Evolutionary conservation across 768 basidiomycete species (phyloP), one percentile per base, ranked within the genome.

Genomic region (Tulasnella sp.): DNA sequence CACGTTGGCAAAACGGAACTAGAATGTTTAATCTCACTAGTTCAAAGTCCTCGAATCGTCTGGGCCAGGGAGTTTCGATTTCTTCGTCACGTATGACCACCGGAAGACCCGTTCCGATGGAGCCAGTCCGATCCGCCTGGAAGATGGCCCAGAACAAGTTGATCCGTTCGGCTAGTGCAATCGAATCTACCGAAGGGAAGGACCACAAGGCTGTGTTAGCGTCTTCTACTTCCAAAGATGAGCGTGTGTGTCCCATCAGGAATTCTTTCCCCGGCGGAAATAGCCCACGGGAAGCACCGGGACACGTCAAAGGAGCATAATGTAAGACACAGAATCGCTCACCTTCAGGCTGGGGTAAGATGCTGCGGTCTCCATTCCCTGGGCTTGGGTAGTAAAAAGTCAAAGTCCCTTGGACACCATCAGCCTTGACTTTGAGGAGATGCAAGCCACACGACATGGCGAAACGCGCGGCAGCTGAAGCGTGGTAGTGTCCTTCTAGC

Each of bases 131-230:
- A 85, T 96, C 94, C 82, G 95, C 87, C 83, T 91, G 90, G 85
- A 91, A 96, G 16, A 93, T 93, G 84, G 94, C 93, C 94, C 94
- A 96, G 83, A 96, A 96, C 0, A 93, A 89, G 54, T 92, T 85
- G 79, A 94, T 91, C 60, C 93, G 88, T 84, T 94, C 93, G 73
- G 92, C 92, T 72, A 92, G 91, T 82, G 91, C 90, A 74, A 92
- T 85, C 58, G 89, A 86, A 82, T 89, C 89, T 84, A 90, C 90
- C 1, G 90, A 37, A 86, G 2, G 91, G 92, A 84, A 69, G 34
- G 64, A 69, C 64, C 64, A 69, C 64, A 69, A 69, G 64, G 64
- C 75, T 22, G 79, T 72, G 72, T 80, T 37, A 37, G 79, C 44
- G 46, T 3, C 42, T 48, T 75, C 72, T 74, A 14, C 44, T 46